A percentile compares a stretch with the other conserved stretches of the same genome.
Conservation (phyloP, 768 basidiomycete genomes). For the Kwoniella sp. region DNA sequence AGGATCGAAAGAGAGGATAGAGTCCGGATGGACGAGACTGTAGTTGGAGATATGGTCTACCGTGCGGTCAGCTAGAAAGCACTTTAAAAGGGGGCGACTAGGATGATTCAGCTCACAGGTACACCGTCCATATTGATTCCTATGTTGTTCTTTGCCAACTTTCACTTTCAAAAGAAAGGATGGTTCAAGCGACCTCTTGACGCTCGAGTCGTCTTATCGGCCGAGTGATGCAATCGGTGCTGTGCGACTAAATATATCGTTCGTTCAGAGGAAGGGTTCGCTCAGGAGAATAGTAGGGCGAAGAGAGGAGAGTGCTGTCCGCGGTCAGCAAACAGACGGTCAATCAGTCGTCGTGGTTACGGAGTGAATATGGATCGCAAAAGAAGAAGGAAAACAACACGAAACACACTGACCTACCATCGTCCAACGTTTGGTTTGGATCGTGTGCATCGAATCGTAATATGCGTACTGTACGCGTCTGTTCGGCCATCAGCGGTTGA, state of each 20-base stretch:
- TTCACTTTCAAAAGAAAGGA: background rate
- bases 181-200: background rate
- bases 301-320: background rate
- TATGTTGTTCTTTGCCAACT: no score
- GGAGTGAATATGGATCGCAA: no score
- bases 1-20: conserved; percentile 41
- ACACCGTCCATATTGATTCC: background rate
- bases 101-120: background rate
- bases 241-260: background rate
- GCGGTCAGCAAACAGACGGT: no score
- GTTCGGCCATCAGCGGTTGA: no score
- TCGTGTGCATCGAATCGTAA: no score
- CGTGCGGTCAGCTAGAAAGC: conserved; percentile 9
- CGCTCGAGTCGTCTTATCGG: background rate
- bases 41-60: conserved; percentile 20
- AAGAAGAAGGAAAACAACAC: no score
- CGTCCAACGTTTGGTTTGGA: no score
- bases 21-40: conserved; percentile 40
- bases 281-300: background rate
- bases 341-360: no score
- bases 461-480: no score
- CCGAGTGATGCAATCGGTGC: background rate
- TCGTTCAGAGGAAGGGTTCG: background rate
- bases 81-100: no score
- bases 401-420: no score